phyloP scores from a whole-genome alignment of 352 stramenopile species.

The Globisporangium canariense region DNA sequence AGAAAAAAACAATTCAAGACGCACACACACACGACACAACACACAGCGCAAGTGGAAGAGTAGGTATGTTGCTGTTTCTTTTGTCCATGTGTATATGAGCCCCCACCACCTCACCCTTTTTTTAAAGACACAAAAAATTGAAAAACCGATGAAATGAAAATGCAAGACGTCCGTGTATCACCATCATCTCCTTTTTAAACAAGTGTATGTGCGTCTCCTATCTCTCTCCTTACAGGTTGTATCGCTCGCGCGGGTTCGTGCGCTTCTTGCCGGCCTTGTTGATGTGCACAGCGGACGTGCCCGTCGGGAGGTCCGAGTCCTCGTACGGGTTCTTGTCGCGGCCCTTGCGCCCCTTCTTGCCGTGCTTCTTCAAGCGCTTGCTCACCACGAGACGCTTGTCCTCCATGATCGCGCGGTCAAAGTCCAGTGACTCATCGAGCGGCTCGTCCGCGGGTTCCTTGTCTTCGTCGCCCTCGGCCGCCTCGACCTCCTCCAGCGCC shows the following conservation, averaged over 20 bases:
- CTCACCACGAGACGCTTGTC: constrained; percentile 61
- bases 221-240: constrained; percentile 17
- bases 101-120: constrained; percentile 2
- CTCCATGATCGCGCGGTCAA: constrained; percentile 60
- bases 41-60: constrained; percentile 11
- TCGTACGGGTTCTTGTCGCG: constrained; percentile 97
- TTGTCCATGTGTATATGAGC: constrained; percentile 19
- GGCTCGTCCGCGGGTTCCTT: constrained; percentile 19
- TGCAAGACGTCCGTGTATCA: neutral
- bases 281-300: constrained; percentile 50
- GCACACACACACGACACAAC: neutral
- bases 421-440: constrained; percentile 46
- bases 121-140: constrained; percentile 8
- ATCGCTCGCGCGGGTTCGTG: constrained; percentile 46
- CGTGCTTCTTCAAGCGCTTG: constrained; percentile 91
- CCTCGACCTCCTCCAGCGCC: constrained; percentile 12
- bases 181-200: neutral
- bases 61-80: constrained; percentile 13
- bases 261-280: constrained; percentile 78
- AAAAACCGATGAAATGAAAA: constrained; percentile 9
- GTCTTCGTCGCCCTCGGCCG: constrained; percentile 15
- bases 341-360: constrained; percentile 95
- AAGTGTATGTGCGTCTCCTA: neutral
- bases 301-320: constrained; percentile 69
- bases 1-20: neutral